Evolutionary conservation across 768 basidiomycete genomes (phyloP), one percentile per base, ranked within the genome.

Genomic region (Infundibulicybe gibba): DNA sequence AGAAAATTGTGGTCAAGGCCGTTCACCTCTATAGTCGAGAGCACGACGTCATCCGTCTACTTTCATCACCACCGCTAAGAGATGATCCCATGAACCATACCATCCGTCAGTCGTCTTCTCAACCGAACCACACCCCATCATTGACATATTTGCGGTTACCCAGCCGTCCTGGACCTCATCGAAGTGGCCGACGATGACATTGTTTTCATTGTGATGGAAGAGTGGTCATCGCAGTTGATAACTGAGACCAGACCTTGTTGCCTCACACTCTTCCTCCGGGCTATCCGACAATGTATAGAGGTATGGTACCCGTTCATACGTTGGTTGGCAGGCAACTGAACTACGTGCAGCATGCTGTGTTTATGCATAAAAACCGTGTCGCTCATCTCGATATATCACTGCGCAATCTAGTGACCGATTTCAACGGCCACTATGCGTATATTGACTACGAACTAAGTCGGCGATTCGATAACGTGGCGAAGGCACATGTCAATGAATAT

Each of bases 171-270:
- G 25, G 83, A 83, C 55, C 61, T 86, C 15, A 75, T 90, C 42
- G 75, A 79, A 52, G 66, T 78, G 16, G 60, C 66, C 2, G 57
- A 68, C 9, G 82, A 85, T 48, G 60, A 67, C 41, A 58, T 85
- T 32, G 80, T 70, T 12, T 83, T 90, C 55, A 80, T 90, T 47
- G 80, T 89, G 19, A 88, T 87, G 85, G 87, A 89, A 58, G 77
- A 87, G 62, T 90, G 87, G 87, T 83, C 81, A 12, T 70, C 85
- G 10, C 75, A 83, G 45, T 65, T 87, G 16, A 68, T 83, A 17
- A 64, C 72, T 12, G 69, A 68, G 49, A 66, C 69, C 32, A 63
- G 68, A 19, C 80, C 82, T 5, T 76, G 73, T 56, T 79, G 70
- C 52, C 59, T 83, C 42, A 63, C 64, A 35, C 63, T 69, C 12